Base-by-base conservation (phyloP, 495 filamentous ascomycete genomes). In the Trichodelitschia bisporula region DNA sequence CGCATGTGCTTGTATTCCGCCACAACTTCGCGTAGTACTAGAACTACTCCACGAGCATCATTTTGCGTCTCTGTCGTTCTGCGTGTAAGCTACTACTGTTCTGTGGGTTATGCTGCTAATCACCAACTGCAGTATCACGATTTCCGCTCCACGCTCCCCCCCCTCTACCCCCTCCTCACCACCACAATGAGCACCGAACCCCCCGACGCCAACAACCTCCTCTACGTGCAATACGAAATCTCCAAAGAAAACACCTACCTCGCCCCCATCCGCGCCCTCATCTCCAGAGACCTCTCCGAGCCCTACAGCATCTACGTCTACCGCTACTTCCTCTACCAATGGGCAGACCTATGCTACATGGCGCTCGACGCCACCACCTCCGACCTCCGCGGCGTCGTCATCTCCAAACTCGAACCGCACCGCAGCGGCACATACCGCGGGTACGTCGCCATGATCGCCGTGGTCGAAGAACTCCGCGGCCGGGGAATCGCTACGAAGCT, bases 291-390 rank as follows among this genome's bases (percentile, higher is more conserved):
- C 46, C 67, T 99, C 17, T 93, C 84, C 35, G 89, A 99, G 47
- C 89, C 89, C 1, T 99, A 99, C 53, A 95, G 86, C 54, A 93
- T 99, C 46, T 99, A 95, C 53, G 89, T 99, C 29, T 99, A 95
- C 55, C 68, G 89, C 17, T 99, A 95, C 56, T 99, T 99, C 45
- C 59, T 99, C 12, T 93, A 86, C 48, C 78, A 93, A 68, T 99
- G 89, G 89, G 78, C 77, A 13, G 72, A 95, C 40, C 57, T 99
- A 14, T 95, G 89, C 44, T 95, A 77, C 48, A 77, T 97, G 62
- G 77, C 78, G 53, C 4, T 16, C 8, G 13, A 20, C 14, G 4
- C 12, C 15, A 23, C 28, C 72, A 75, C 78, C 4, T 60, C 54
- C 29, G 48, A 52, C 18, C 58, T 79, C 37, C 60, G 91, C 26